Evolutionary conservation across 169 alveolate genomes (phyloP).

Genomic region (Plasmodium vivax): DNA sequence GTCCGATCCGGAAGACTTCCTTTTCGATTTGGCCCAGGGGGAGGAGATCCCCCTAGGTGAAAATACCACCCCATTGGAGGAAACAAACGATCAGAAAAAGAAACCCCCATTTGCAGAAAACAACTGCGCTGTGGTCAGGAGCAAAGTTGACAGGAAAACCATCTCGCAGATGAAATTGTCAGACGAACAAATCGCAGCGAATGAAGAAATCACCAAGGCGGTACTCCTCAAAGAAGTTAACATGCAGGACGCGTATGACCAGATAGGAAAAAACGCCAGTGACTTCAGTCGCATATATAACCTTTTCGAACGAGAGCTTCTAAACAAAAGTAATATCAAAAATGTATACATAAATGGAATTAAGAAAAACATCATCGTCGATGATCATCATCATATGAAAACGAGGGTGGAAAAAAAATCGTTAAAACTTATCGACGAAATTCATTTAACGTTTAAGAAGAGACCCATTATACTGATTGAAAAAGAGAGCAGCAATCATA

Average conservation of each 20-base stretch:
- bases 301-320: constrained; percentile 31
- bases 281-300: constrained; percentile 50
- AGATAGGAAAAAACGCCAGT: constrained; percentile 4
- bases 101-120: not conserved
- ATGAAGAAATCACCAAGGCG: constrained; percentile 22
- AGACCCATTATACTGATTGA: constrained; percentile 80
- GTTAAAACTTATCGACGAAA: constrained; percentile 81
- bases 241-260: constrained; percentile 22
- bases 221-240: constrained; percentile 27
- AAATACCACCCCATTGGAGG: not conserved
- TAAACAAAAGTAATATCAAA: constrained; percentile 40
- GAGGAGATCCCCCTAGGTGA: not conserved
- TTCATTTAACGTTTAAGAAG: constrained; percentile 80
- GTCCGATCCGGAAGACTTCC: not conserved
- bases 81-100: not conserved
- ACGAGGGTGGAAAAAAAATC: not conserved
- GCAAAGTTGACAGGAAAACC: not conserved
- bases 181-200: not conserved
- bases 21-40: not conserved
- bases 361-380: constrained; percentile 40
- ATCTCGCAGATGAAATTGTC: not conserved
- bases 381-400: constrained; percentile 24
- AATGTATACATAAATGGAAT: constrained; percentile 71
- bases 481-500: constrained; percentile 2
- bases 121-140: not conserved